A percentile compares a stretch with the other conserved stretches of the same genome.
phyloP scores from a whole-genome alignment of 257 asterid genomes.

The Lavandula angustifolia region DNA sequence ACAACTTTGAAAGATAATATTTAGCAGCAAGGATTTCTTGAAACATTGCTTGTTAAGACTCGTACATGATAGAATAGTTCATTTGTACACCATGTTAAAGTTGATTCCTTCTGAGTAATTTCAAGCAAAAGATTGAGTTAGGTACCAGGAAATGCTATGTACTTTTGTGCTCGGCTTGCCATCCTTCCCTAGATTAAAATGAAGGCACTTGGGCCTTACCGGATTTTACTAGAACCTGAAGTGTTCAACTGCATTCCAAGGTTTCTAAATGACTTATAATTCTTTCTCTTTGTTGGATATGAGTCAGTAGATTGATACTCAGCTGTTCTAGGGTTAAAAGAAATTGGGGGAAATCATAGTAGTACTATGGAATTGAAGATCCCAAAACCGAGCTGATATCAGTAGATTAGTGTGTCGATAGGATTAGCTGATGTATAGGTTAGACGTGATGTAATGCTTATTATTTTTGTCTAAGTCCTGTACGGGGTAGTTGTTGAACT shows the following conservation, averaged over 20 bases:
- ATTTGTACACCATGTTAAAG: not conserved
- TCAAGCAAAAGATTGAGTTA: not conserved
- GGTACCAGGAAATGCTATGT: conserved; percentile 12
- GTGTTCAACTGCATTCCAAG: not conserved
- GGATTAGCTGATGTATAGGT: too few species aligned
- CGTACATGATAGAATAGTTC: not conserved
- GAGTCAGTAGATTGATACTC: too few species aligned
- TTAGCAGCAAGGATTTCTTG: not conserved
- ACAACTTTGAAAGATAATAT: conserved; percentile 11
- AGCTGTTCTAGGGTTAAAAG: too few species aligned
- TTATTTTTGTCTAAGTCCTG: too few species aligned
- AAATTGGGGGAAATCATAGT: too few species aligned
- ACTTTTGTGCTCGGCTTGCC: not conserved
- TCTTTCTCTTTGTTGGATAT: too few species aligned
- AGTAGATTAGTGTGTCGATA: too few species aligned
- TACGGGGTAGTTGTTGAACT: too few species aligned
- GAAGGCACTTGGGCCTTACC: not conserved
- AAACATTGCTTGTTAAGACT: not conserved
- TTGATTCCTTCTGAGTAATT: conserved; percentile 16
- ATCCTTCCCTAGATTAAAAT: conserved; percentile 13
- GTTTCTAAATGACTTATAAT: not conserved
- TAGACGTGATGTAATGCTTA: too few species aligned
- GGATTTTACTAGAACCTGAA: conserved; percentile 9
- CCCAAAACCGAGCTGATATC: too few species aligned
- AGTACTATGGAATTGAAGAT: too few species aligned